These are phyloP conservation scores for Calonectria pauciramosa DNA, from an alignment of 2,329 filamentous ascomycete species.

Conservation along the genomic window DNA sequence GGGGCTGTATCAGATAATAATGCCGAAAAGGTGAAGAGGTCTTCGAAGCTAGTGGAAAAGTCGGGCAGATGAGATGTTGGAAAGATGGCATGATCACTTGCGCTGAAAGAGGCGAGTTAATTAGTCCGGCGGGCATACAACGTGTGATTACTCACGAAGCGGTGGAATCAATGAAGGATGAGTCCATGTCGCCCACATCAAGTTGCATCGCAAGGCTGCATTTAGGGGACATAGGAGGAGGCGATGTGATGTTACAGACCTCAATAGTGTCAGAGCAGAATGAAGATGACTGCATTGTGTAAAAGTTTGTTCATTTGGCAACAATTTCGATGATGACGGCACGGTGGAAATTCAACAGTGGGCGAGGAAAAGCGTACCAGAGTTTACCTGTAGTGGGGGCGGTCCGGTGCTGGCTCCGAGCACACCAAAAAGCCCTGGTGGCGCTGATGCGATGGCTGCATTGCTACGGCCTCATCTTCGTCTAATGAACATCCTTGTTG, in stretches of 20 bases:
- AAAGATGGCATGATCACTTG: conserved; percentile 12
- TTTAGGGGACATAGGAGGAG: not conserved
- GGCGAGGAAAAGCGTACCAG: not conserved
- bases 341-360: not conserved
- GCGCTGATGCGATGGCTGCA: not conserved
- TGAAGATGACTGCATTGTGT: not conserved
- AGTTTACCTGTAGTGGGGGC: not conserved
- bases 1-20: conserved; percentile 71
- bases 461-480: not conserved
- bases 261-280: not conserved
- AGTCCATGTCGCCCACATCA: not conserved
- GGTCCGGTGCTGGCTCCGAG: not conserved
- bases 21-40: conserved; percentile 77
- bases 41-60: not conserved
- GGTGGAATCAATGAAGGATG: not conserved
- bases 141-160: not conserved
- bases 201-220: not conserved
- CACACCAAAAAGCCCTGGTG: not conserved
- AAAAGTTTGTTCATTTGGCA: not conserved
- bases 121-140: not conserved
- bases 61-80: not conserved
- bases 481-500: not conserved
- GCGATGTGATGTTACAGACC: not conserved
- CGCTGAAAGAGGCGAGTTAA: conserved; percentile 58
- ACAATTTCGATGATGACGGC: not conserved